Evolutionary conservation across 2,329 filamentous ascomycete species (phyloP), one percentile per base, ranked within the genome.

Genomic region (Calonectria montana): DNA sequence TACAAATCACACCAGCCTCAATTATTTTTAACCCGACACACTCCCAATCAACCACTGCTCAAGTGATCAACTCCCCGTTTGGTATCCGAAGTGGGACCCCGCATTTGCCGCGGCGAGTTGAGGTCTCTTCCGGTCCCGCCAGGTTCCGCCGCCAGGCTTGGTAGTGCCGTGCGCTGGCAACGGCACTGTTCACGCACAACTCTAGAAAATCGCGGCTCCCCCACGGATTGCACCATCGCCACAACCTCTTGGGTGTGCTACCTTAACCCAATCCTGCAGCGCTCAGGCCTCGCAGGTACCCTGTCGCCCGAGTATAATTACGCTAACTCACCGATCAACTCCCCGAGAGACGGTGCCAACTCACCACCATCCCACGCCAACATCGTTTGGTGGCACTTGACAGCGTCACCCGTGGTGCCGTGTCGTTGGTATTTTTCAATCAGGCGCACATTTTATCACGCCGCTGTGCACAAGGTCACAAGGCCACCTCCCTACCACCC

Each of bases 141-240:
- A 62, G 37, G 21, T 37, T 37, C 47, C 48, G 55, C 59, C 35
- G n/a, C 16, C 18, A 12, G 25, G 5, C 53, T 53, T 75, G 76
- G 50, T 78, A 78, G 73, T 73, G 59, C 25, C 12, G n/a, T 76
- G 72, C 74, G 50, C 71, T 50, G 10, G 41, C 15, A 18, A 35
- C 21, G 35, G 41, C 27, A 61, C 67, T 65, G 69, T 72, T 47
- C 72, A 72, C 70, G 69, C 76, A 79, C 76, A 79, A 78, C 71
- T 72, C 64, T 64, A 70, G 71, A 69, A 77, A 78, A 74, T 69
- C 73, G 70, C 68, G 67, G 62, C 69, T 74, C 70, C 75, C 67
- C 74, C 71, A 77, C 74, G 70, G 61, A 78, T 79, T 74, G 77
- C 77, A 74, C 77, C 73, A 78, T 76, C 71, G 66, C 67, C 75